Base-by-base conservation (phyloP, 805 yeast genomes). In the Starmerella tilneyi region DNA sequence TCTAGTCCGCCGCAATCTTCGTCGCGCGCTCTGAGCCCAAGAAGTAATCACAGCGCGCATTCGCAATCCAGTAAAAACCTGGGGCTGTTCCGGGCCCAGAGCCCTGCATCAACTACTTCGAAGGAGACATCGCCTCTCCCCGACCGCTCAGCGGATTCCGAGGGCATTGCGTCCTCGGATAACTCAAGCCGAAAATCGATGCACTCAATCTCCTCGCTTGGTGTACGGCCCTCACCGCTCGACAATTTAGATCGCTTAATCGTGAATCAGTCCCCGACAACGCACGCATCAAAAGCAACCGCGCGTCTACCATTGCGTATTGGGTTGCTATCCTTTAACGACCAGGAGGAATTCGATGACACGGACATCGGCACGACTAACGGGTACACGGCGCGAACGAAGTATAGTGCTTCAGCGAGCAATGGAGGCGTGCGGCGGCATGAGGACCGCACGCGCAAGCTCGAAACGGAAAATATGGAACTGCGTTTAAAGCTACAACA, bases 391-490 rank as follows among this genome's bases (percentile, higher is more conserved):
- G 37, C 15, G 16, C 37, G 37, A 9, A 12, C n/a, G 24, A 21
- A 21, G 27, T 3, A 16, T 22, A 8, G 27, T 9, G 17, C 11
- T 16, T 11, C 19, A 3, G 16, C 38, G 5, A 16, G 17, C 7
- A 12, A 16, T 7, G 36, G 36, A 4, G 48, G 46, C n/a, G 24
- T 45, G 31, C 41, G 48, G 3, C n/a, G 46, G 9, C 24, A 33
- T 12, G 44, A 37, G 26, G 44, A 22, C 17, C 26, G 22, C 13
- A 17, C 21, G 8, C 44, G 50, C 24, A 23, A 33, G n/a, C 41
- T 56, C 27, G 53, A 56, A 37, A 49, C 43, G 17, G 59, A 56
- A 46, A 54, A 46, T 23, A 45, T 52, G 42, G 55, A 53, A 38
- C 50, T 54, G 24, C 35, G 51, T 27, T 48, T 54, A 31, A 49